A percentile compares a stretch with the other conserved stretches of the same genome.
phyloP scores from a whole-genome alignment of 129 eudicot species.

The Erigeron canadensis region DNA sequence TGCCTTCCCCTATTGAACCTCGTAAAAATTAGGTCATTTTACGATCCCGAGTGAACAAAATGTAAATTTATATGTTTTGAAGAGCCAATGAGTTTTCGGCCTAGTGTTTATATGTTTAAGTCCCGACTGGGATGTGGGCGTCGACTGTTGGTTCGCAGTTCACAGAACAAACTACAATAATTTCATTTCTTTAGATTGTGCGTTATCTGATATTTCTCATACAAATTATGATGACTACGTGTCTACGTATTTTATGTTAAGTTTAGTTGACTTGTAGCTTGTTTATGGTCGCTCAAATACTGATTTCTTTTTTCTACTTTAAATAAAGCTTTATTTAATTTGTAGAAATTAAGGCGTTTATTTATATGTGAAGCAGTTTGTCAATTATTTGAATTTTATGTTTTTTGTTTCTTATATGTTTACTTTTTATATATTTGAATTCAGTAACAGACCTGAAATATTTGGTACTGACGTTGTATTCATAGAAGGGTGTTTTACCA shows the following conservation, averaged over 20 bases:
- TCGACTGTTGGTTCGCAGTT: no score
- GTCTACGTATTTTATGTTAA: not conserved
- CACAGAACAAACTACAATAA: no score
- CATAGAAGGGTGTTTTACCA: not conserved
- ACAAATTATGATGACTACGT: not conserved
- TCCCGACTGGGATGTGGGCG: no score
- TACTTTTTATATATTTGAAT: not conserved
- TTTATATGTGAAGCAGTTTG: not conserved
- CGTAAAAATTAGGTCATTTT: no score
- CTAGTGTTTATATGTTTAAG: no score
- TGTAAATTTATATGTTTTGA: no score
- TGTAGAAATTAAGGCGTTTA: not conserved
- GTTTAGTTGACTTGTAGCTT: not conserved
- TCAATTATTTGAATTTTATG: not conserved
- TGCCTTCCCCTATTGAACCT: no score
- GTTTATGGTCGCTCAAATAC: not conserved
- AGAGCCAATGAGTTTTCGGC: no score
- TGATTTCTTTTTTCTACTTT: not conserved
- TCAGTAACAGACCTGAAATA: not conserved
- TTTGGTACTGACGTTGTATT: constrained; percentile 3
- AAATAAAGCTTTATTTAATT: not conserved
- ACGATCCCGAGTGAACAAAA: no score
- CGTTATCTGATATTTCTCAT: not conserved
- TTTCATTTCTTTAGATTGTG: no score
- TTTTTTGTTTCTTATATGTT: no score